Evolutionary conservation across 1,284 basidiomycete species (phyloP), one percentile per base, ranked within the genome.

Genomic region (Mycosarcoma maydis): DNA sequence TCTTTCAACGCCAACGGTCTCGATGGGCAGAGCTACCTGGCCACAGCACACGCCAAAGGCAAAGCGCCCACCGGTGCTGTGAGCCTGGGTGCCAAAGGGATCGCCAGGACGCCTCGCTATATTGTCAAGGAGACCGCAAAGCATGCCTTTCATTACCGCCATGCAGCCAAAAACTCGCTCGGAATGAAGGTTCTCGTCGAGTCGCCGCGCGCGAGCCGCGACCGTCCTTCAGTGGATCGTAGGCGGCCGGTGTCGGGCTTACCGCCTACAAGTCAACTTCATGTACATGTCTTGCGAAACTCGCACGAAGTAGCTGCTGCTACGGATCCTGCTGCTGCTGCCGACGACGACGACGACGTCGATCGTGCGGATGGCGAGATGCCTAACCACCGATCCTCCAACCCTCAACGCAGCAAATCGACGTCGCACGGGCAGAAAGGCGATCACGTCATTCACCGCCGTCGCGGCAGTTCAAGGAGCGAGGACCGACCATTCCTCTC

Each of bases 1-100:
- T 71, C 73, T 1, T 78, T 78, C 65, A 70, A 78, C 45, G 76
- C 76, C 38, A 78, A 78, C 37, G 76, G 76, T 26, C 51, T 68
- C 39, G 76, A 78, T 42, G 52, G 50, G 30, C 68, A 66, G 14
- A 77, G 75, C 65, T 75, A 75, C 44, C 54, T 78, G 7, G 67
- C 67, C 3, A 45, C 56, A 1, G 58, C 52, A 2, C 61, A 69
- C n/a, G 67, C 64, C 17, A 54, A 50, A 24, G 76, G 68, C 17
- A 56, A 73, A 37, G 39, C 40, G 39, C 38, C 70, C 13, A 38
- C 55, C 20, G 56, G 55, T 27, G 54, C 59, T 10, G 56, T 72
- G n/a, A 60, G 59, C 4, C 22, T 57, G n/a, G 70, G 70, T 17
- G 73, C 73, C 20, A 72, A 57, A 38, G 52, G 64, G 6, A 37